Conservation (phyloP, 208 protist species). For the Trypanosomatidae sp. region DNA sequence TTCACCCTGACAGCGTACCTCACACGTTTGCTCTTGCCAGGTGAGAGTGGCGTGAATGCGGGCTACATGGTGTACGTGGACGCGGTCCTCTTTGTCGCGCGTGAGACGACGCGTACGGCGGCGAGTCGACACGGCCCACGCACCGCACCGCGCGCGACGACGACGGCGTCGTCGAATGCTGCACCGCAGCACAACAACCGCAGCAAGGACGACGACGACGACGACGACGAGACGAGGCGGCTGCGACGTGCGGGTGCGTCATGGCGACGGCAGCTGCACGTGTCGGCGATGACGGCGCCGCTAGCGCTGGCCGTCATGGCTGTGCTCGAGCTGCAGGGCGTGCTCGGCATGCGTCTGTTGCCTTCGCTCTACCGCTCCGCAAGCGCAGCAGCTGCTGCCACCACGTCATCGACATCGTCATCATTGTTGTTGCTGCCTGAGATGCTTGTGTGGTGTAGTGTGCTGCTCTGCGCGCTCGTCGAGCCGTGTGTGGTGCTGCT, state of each 20-base stretch:
- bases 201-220: neutral
- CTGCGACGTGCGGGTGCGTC: neutral
- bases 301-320: neutral
- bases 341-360: neutral
- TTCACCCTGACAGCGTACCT: conserved; percentile 46
- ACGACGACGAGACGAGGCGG: neutral
- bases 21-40: conserved; percentile 57
- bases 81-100: conserved; percentile 50
- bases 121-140: conserved; percentile 20
- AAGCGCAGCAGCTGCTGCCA: neutral
- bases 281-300: neutral
- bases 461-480: conserved; percentile 18
- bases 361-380: neutral
- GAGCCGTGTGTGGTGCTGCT: conserved; percentile 61
- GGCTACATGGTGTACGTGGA: conserved; percentile 73
- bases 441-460: conserved; percentile 23
- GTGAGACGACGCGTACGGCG: conserved; percentile 58
- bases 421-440: conserved; percentile 20
- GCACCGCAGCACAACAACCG: neutral
- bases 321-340: neutral
- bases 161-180: neutral
- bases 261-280: neutral
- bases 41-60: conserved; percentile 60
- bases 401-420: neutral
- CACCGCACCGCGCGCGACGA: neutral